phyloP scores from a whole-genome alignment of 2,329 filamentous ascomycete genomes.

The Neoascochyta sp. region DNA sequence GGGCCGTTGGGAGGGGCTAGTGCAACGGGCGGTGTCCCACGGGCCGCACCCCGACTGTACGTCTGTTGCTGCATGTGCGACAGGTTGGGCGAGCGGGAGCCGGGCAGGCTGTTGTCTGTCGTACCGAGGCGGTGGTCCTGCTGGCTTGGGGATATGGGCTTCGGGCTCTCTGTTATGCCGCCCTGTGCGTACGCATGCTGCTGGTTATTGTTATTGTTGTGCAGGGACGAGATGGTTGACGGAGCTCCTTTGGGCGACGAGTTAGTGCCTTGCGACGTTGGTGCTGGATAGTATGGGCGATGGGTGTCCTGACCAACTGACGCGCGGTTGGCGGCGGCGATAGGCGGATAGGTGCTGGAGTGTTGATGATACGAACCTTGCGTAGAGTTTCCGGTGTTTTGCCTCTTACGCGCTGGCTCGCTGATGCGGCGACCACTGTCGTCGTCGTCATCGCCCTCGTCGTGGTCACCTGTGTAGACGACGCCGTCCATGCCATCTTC shows the following conservation, averaged over 20 bases:
- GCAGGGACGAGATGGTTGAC: slow-evolving; percentile 36
- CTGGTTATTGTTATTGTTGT: slow-evolving; percentile 33
- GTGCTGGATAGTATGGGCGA: slow-evolving; percentile 35
- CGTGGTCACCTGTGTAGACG: slow-evolving; percentile 55
- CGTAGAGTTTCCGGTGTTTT: slow-evolving; percentile 54
- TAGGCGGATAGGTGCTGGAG: slow-evolving; percentile 73
- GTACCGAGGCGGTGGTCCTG: slow-evolving; percentile 54
- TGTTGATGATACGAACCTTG: slow-evolving; percentile 61
- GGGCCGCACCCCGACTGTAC: slow-evolving; percentile 54
- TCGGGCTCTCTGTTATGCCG: slow-evolving; percentile 79
- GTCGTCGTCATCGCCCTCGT: slow-evolving; percentile 57
- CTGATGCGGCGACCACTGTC: slow-evolving; percentile 55
- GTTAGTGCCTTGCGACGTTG: slow-evolving; percentile 39
- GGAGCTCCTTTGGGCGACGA: slow-evolving; percentile 38
- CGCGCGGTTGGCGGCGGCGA: slow-evolving; percentile 43
- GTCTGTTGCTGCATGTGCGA: slow-evolving; percentile 64
- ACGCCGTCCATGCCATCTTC: slow-evolving; percentile 63
- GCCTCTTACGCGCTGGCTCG: slow-evolving; percentile 70
- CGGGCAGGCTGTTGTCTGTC: slow-evolving; percentile 44
- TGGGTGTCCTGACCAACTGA: slow-evolving; percentile 27
- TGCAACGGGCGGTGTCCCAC: slow-evolving; percentile 52
- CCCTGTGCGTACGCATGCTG: slow-evolving; percentile 66
- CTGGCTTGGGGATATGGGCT: slow-evolving; percentile 69
- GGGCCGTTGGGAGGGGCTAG: slow-evolving; percentile 41
- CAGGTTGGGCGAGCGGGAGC: slow-evolving; percentile 64